Evolutionary conservation across 495 filamentous ascomycete genomes (phyloP), one percentile per base, ranked within the genome.

Genomic region (Trypethelium eluteriae): DNA sequence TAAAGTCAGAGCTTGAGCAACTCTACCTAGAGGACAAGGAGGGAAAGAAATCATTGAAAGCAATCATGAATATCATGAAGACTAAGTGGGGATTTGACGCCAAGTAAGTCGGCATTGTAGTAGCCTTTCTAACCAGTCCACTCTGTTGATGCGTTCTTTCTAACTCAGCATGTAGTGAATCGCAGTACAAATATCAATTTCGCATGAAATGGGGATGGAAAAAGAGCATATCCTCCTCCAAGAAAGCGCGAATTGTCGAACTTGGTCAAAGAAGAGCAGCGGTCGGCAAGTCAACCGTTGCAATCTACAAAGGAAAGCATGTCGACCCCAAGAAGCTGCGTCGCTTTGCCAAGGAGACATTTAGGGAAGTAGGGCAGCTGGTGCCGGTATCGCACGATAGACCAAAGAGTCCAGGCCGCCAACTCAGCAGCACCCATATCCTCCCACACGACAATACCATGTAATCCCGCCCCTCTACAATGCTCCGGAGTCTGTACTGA

Each of bases 171-270:
- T 38, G 9, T 47, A 80, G 78, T 64, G 71, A 72, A 63, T 66
- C 63, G 61, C 76, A 81, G 47, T 81, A 80, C 62, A 78, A 77
- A 67, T 71, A 77, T 63, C 72, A 74, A n/a, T 75, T 81, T 70
- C n/a, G 14, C n/a, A 75, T 69, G 63, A 76, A 79, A 69, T 80
- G 77, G 79, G 72, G 74, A 2, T 71, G 77, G 66, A 76, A 72
- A 68, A 79, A 77, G 39, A 75, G 67, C 49, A 68, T 70, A n/a
- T 47, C 70, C 2, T 69, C 71, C 2, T 57, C 70, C 61, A 71
- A 74, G 68, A 76, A 75, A 67, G 68, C 46, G 12, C 53, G 7
- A 11, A 64, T 76, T 9, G 73, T 34, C 41, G 53, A 49, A 34
- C 10, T 62, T 18, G 38, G 72, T n/a, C 47, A 72, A 50, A 68